Base-by-base conservation (phyloP, 768 basidiomycete species). In the Tulasnella calospora region DNA sequence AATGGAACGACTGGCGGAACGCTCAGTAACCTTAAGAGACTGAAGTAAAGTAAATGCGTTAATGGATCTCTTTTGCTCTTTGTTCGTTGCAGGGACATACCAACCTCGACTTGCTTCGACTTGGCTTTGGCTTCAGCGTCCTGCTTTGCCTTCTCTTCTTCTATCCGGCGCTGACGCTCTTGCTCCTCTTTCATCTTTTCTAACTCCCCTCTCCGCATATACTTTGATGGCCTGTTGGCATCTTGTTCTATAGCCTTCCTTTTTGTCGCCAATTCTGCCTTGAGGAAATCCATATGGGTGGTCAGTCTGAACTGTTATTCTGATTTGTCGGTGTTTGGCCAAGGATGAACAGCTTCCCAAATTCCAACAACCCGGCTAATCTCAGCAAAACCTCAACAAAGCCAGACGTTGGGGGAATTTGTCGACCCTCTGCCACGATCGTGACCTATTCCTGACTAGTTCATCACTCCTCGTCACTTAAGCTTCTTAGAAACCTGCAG, bases 191-290 rank as follows among this genome's bases (percentile, higher is more conserved):
- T 94, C 80, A 95, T 83, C 82, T 89, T 90, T 6, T 93, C 94
- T 0, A 92, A 92, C 84, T 95, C 94, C 55, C 91, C 89, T 35
- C 86, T 86, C 83, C 89, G 92, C 77, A 95, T 89, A 84, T 99
- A 99, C 85, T 98, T 98, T 30, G 87, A 89, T 0, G 92, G 89
- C 8, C 91, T 86, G n/a, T 83, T 81, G 23, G 87, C 81, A n/a
- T 87, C 88, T 17, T 88, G 86, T 70, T 88, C 85, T 3, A 93
- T 84, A 6, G 89, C 87, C 83, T 96, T 96, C 81, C 96, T 92
- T 85, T 99, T 99, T 77, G 89, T 85, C 21, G 90, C 91, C 79
- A 99, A 92, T 84, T 96, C 94, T 75, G 93, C 91, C 81, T 94
- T 92, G 83, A 99, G 92, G 13, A 90, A 91, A 84, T 98, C 92